These are phyloP conservation scores for Cystofilobasidium macerans DNA, from an alignment of 768 basidiomycete genomes.

Conservation along the genomic window DNA sequence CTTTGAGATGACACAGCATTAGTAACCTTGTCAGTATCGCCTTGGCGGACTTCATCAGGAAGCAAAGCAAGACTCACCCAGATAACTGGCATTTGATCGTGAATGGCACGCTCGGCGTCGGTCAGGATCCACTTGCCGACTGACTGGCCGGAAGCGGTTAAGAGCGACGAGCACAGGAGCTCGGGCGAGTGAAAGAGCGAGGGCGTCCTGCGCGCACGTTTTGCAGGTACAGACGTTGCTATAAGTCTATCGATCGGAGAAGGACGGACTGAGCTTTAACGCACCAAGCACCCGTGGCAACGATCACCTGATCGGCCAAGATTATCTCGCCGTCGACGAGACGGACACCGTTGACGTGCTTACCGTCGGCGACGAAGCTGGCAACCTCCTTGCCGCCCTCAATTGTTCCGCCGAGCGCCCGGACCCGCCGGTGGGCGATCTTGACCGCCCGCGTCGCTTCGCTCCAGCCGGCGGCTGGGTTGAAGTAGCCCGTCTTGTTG, in stretches of 20 bases:
- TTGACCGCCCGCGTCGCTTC: conserved; percentile 58
- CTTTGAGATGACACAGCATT: conserved; percentile 43
- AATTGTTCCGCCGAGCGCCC: conserved; percentile 52
- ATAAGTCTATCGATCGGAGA: background rate
- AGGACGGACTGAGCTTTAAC: background rate
- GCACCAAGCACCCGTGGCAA: conserved; percentile 71
- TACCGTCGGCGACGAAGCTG: conserved; percentile 41
- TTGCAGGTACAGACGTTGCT: background rate
- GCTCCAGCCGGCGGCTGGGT: conserved; percentile 74
- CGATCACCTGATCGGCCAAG: conserved; percentile 37
- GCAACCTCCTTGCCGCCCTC: conserved; percentile 50
- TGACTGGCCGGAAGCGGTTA: conserved; percentile 47
- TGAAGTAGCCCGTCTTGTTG: conserved; percentile 51
- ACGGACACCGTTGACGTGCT: conserved; percentile 46
- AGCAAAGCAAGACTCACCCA: too few relatives aligned
- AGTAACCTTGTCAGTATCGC: too few relatives aligned
- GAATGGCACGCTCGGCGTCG: conserved; percentile 49
- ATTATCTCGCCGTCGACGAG: conserved; percentile 48
- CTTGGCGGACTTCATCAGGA: too few relatives aligned
- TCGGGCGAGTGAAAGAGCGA: conserved; percentile 7
- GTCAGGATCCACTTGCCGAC: conserved; percentile 68
- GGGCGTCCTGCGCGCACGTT: conserved; percentile 15
- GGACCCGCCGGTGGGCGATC: conserved; percentile 49
- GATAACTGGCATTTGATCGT: conserved; percentile 8
- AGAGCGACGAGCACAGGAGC: background rate